These are phyloP conservation scores for Nakataea oryzae DNA, from an alignment of 2,329 filamentous ascomycete species.

Conservation along the genomic window DNA sequence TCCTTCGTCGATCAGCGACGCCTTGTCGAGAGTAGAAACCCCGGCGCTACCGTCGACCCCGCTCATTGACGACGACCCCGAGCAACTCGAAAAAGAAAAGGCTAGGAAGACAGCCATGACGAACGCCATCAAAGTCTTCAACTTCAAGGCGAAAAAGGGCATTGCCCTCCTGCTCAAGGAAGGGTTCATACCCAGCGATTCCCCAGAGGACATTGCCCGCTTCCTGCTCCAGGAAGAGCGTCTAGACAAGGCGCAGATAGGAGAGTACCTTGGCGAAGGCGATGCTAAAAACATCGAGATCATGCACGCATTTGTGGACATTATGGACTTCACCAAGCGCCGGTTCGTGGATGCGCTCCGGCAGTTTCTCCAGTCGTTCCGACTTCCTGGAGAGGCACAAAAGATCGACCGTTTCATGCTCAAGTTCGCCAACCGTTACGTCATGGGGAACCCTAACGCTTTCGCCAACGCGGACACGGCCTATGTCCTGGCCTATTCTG, in stretches of 20 bases:
- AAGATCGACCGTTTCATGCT: conserved; percentile 99
- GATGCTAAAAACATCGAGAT: conserved; percentile 89
- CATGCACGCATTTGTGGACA: conserved; percentile 96
- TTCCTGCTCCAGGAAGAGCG: conserved; percentile 77
- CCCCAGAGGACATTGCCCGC: conserved; percentile 68
- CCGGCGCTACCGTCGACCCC: conserved; percentile 55
- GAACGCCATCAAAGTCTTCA: conserved; percentile 85
- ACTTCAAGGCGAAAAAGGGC: conserved; percentile 94
- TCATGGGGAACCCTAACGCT: conserved; percentile 88
- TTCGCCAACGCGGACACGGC: conserved; percentile 98
- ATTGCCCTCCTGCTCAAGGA: conserved; percentile 75
- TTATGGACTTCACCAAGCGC: conserved; percentile 85
- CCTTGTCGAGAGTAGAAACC: conserved; percentile 50
- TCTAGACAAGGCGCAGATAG: conserved; percentile 83
- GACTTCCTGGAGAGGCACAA: conserved; percentile 88
- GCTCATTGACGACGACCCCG: conserved; percentile 77
- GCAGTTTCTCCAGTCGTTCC: conserved; percentile 88
- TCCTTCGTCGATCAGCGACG: conserved; percentile 43
- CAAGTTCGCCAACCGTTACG: conserved; percentile 95
- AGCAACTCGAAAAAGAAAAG: conserved; percentile 89
- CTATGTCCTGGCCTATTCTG: conserved; percentile 91
- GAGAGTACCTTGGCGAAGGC: conserved; percentile 89
- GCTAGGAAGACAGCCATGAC: conserved; percentile 85
- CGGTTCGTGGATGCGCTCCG: conserved; percentile 89
- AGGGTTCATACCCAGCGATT: conserved; percentile 75